Conservation (phyloP, 2,329 filamentous ascomycete species). For the Exutisphaerella laricina region DNA sequence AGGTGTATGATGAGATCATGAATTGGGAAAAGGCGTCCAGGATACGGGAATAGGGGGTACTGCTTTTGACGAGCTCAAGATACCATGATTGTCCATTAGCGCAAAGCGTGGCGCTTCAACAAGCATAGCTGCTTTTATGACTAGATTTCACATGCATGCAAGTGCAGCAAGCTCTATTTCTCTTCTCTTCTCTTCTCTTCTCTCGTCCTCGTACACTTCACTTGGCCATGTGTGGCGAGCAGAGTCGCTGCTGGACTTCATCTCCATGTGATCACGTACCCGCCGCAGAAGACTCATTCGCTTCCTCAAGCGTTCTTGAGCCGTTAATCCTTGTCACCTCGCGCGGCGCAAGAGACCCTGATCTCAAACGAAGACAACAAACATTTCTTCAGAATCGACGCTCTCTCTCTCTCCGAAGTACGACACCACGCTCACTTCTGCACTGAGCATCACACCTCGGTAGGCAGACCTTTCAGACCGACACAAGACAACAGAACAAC, state of each 20-base stretch:
- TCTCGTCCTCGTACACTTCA: no score
- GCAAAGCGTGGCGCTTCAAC: constrained; percentile 5
- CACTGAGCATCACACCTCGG: not conserved
- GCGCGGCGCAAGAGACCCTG: no score
- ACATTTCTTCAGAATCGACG: not conserved
- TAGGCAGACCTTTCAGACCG: constrained; percentile 4
- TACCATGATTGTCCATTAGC: constrained; percentile 11
- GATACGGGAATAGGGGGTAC: constrained; percentile 9
- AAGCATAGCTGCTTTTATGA: constrained; percentile 1
- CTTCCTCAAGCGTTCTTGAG: no score
- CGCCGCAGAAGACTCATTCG: no score
- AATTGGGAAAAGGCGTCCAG: constrained; percentile 11
- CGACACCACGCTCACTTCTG: constrained; percentile 3
- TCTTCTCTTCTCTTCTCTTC: not conserved
- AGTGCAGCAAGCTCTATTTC: not conserved
- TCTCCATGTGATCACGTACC: no score
- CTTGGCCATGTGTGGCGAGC: no score
- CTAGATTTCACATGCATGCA: not conserved
- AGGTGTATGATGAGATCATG: constrained; percentile 27
- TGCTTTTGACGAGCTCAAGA: constrained; percentile 8
- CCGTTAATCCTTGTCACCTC: no score
- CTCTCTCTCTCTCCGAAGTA: not conserved
- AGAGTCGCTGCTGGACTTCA: no score
- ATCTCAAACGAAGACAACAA: not conserved
- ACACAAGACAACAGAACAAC: not conserved